Evolutionary conservation across 129 eudicot genomes (phyloP).

Genomic region (Dittrichia graveolens): DNA sequence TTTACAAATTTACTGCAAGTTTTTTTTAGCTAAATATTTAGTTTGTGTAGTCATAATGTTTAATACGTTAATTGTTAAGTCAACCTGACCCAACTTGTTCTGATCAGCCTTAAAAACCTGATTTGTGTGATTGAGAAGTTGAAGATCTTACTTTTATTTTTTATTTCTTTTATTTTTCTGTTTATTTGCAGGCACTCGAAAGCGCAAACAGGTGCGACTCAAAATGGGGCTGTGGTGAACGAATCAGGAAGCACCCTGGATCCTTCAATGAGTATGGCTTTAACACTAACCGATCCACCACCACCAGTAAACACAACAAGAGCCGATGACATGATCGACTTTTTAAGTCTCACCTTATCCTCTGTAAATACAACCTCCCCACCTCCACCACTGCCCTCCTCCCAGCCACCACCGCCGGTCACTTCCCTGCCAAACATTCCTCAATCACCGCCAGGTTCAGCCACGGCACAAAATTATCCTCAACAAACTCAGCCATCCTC

Average conservation of each 20-base stretch:
- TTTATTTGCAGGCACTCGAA: slow-evolving; percentile 68
- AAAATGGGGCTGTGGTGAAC: slow-evolving; percentile 9
- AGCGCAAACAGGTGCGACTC: slow-evolving; percentile 40
- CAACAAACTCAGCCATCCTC: slow-evolving; percentile 35
- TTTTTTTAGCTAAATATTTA: too few species aligned
- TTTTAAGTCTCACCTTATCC: slow-evolving; percentile 70
- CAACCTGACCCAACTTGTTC: too few species aligned
- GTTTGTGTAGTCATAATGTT: too few species aligned
- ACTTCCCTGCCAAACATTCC: slow-evolving; percentile 36
- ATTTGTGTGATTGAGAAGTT: too few species aligned
- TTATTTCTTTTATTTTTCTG: neutral
- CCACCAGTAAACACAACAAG: slow-evolving; percentile 50
- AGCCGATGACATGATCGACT: slow-evolving; percentile 77
- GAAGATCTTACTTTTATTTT: too few species aligned
- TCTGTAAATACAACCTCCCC: slow-evolving; percentile 41
- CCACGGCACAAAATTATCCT: slow-evolving; percentile 28
- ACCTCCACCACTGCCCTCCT: slow-evolving; percentile 19
- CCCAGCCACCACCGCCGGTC: slow-evolving; percentile 28
- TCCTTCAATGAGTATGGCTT: slow-evolving; percentile 54
- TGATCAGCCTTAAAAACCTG: too few species aligned
- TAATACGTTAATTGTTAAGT: too few species aligned
- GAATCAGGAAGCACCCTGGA: slow-evolving; percentile 15
- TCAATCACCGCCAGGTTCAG: slow-evolving; percentile 39
- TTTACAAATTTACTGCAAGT: too few species aligned
- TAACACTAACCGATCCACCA: slow-evolving; percentile 54